phyloP scores from a whole-genome alignment of 352 stramenopile genomes.

The Pythium dissimile region DNA sequence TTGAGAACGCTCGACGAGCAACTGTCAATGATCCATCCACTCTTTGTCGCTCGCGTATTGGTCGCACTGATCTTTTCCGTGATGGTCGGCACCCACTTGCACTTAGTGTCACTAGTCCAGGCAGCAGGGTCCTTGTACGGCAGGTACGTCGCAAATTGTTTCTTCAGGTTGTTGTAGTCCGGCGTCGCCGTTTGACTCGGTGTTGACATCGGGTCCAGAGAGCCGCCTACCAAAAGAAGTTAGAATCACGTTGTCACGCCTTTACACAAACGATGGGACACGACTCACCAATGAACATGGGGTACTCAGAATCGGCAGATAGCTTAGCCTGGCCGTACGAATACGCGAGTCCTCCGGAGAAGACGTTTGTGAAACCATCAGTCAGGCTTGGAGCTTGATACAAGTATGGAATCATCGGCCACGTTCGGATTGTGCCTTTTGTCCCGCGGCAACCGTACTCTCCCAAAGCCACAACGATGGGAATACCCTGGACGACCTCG shows the following conservation, averaged over 20 bases:
- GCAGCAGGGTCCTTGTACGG: slow-evolving; percentile 45
- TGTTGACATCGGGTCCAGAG: slow-evolving; percentile 51
- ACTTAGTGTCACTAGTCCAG: slow-evolving; percentile 62
- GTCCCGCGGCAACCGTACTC: slow-evolving; percentile 80
- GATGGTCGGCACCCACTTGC: slow-evolving; percentile 54
- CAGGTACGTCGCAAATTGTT: slow-evolving; percentile 59
- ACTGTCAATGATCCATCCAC: slow-evolving; percentile 66
- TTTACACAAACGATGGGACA: neutral
- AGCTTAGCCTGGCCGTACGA: slow-evolving; percentile 86
- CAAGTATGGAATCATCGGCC: slow-evolving; percentile 79
- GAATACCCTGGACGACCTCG: slow-evolving; percentile 66
- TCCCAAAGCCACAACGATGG: slow-evolving; percentile 76
- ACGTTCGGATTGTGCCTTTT: slow-evolving; percentile 44
- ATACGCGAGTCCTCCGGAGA: slow-evolving; percentile 79
- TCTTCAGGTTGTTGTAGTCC: slow-evolving; percentile 78
- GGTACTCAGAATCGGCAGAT: slow-evolving; percentile 57
- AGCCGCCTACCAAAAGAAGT: slow-evolving; percentile 35
- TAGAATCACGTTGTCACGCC: neutral
- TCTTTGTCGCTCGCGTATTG: slow-evolving; percentile 49
- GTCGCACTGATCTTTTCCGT: slow-evolving; percentile 50
- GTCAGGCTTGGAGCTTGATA: slow-evolving; percentile 67
- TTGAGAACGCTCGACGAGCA: slow-evolving; percentile 55
- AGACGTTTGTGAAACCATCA: slow-evolving; percentile 71
- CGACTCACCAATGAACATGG: slow-evolving; percentile 72
- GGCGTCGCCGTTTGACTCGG: slow-evolving; percentile 53